Percentiles rank a stretch among this genome's conserved stretches.
phyloP scores from a whole-genome alignment of 495 filamentous ascomycete species.

The Aspergillus cristatus region DNA sequence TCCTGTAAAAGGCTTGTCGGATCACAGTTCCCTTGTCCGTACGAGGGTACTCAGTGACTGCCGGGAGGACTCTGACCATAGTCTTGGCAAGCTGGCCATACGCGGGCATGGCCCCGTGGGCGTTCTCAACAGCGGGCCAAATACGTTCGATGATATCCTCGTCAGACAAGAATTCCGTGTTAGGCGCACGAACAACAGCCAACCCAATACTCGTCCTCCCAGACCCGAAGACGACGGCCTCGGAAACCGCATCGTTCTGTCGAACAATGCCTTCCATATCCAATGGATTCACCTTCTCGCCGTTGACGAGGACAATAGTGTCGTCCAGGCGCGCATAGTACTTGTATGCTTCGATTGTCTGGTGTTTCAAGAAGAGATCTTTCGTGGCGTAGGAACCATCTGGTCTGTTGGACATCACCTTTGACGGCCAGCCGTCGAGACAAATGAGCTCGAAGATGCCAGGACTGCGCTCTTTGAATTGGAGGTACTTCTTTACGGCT shows the following conservation, averaged over 20 bases:
- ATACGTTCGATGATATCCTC: slow-evolving; percentile 42
- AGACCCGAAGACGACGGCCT: slow-evolving; percentile 32
- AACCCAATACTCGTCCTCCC: slow-evolving; percentile 31
- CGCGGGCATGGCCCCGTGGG: slow-evolving; percentile 36
- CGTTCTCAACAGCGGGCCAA: slow-evolving; percentile 42
- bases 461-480: slow-evolving; percentile 47
- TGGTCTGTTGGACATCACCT: slow-evolving; percentile 49
- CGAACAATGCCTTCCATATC: slow-evolving; percentile 45
- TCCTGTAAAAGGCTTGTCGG: slow-evolving; percentile 42
- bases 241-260: slow-evolving; percentile 24
- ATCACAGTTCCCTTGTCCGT: slow-evolving; percentile 52
- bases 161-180: slow-evolving; percentile 25
- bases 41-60: slow-evolving; percentile 35
- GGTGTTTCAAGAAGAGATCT: slow-evolving; percentile 45
- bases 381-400: slow-evolving; percentile 29
- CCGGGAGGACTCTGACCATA: slow-evolving; percentile 38
- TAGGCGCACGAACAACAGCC: slow-evolving; percentile 38
- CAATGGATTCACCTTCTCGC: slow-evolving; percentile 60
- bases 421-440: slow-evolving; percentile 51
- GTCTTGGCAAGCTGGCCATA: slow-evolving; percentile 46
- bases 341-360: slow-evolving; percentile 44
- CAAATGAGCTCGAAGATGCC: slow-evolving; percentile 52
- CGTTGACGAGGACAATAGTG: slow-evolving; percentile 53
- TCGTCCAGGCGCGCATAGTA: slow-evolving; percentile 53
- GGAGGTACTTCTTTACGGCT: slow-evolving; percentile 25